A percentile compares a stretch with the other conserved stretches of the same genome.
These are phyloP conservation scores for Aeschynomene evenia DNA, from an alignment of 306 rosid species.

Conservation along the genomic window DNA sequence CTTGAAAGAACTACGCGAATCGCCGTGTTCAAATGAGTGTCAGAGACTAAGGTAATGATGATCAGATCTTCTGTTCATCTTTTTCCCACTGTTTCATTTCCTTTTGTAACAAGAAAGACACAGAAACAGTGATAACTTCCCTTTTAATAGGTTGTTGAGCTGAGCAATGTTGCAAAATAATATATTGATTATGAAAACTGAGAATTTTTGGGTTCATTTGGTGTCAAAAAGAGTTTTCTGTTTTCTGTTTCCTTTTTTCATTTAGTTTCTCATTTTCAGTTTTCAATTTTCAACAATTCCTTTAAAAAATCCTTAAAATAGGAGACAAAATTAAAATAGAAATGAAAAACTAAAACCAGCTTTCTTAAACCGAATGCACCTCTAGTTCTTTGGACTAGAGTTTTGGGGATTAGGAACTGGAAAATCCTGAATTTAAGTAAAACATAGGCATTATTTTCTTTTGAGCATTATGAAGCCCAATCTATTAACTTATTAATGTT, in stretches of 20 bases:
- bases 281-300: no score
- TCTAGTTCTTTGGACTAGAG: no score
- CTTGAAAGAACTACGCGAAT: slow-evolving; percentile 73
- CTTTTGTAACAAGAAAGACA: neutral
- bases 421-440: neutral
- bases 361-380: no score
- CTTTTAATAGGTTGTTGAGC: neutral
- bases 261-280: no score
- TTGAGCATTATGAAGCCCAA: neutral
- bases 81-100: neutral
- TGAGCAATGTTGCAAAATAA: neutral
- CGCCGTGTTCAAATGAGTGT: slow-evolving; percentile 51
- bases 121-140: neutral
- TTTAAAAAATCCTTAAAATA: no score
- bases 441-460: neutral
- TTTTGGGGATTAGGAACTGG: neutral
- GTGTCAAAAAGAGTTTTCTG: no score
- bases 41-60: slow-evolving; percentile 55
- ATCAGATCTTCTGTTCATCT: neutral
- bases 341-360: no score
- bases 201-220: no score
- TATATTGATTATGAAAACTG: neutral
- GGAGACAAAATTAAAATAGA: no score
- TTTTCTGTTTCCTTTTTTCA: no score
- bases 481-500: neutral